A percentile compares a stretch with the other conserved stretches of the same genome.
Conservation (phyloP, 495 filamentous ascomycete genomes). For the Cairneyella variabilis region DNA sequence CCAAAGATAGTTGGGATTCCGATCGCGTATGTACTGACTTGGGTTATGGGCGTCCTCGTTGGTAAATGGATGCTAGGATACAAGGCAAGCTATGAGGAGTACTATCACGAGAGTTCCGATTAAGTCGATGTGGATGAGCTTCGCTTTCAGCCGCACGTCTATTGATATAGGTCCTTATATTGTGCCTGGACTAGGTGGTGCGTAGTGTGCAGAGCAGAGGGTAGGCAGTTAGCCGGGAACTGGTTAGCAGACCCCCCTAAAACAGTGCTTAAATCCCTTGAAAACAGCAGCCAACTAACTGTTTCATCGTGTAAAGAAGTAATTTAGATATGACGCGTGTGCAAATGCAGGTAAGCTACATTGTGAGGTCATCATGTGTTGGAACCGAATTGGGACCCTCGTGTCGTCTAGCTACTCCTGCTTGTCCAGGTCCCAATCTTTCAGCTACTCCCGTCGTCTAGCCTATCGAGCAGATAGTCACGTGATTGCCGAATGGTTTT, state of each 20-base stretch:
- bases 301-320: not conserved
- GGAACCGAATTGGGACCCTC: conserved; percentile 10
- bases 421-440: not conserved
- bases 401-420: not conserved
- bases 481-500: no score
- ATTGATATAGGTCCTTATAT: not conserved
- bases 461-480: no score
- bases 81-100: not conserved
- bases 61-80: not conserved
- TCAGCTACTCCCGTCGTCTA: no score
- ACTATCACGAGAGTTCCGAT: not conserved
- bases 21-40: not conserved
- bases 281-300: not conserved
- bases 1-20: not conserved
- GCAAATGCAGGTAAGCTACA: conserved; percentile 9
- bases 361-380: conserved; percentile 13
- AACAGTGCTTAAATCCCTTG: not conserved
- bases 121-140: not conserved
- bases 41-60: not conserved
- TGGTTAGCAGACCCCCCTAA: not conserved
- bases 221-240: not conserved
- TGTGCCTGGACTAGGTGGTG: not conserved
- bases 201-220: not conserved
- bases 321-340: conserved; percentile 11
- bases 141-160: not conserved